Evolutionary conservation across 768 basidiomycete species (phyloP).

Genomic region (Grammothele lineata): DNA sequence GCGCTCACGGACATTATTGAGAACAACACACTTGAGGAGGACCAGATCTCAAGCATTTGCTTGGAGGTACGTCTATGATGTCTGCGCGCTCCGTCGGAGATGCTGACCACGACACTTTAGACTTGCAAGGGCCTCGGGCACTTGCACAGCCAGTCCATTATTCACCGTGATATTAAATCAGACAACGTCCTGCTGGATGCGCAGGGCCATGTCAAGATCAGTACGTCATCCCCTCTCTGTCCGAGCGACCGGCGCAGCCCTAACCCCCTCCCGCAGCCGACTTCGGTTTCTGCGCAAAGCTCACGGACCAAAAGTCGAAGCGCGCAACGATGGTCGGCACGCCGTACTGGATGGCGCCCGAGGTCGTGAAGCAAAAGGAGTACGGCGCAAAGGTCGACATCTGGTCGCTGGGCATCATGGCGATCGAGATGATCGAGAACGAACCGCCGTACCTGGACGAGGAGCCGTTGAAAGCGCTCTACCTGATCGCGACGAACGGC

Average conservation of each 20-base stretch:
- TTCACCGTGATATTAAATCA: slow-evolving; percentile 96
- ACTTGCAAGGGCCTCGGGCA: slow-evolving; percentile 95
- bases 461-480: slow-evolving; percentile 90
- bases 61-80: slow-evolving; percentile 62
- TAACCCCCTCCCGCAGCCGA: slow-evolving; percentile 54
- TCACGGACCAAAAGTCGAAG: slow-evolving; percentile 95
- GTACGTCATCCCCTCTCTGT: slow-evolving; percentile 44
- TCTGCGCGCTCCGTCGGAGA: neutral
- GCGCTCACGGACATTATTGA: slow-evolving; percentile 97
- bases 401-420: slow-evolving; percentile 97
- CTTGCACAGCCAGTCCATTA: slow-evolving; percentile 89
- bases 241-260: neutral
- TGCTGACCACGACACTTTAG: slow-evolving; percentile 32
- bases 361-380: slow-evolving; percentile 95
- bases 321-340: slow-evolving; percentile 99
- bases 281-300: slow-evolving; percentile 94
- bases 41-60: slow-evolving; percentile 90
- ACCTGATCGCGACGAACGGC: slow-evolving; percentile 96
- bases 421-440: slow-evolving; percentile 98
- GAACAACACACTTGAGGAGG: slow-evolving; percentile 91
- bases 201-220: slow-evolving; percentile 94
- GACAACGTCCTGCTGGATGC: slow-evolving; percentile 94
- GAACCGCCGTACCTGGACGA: slow-evolving; percentile 96
- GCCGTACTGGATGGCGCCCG: slow-evolving; percentile 99
- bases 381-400: slow-evolving; percentile 97